Evolutionary conservation across 2,329 filamentous ascomycete genomes (phyloP).

Genomic region (Mycosphaerella arachidis): DNA sequence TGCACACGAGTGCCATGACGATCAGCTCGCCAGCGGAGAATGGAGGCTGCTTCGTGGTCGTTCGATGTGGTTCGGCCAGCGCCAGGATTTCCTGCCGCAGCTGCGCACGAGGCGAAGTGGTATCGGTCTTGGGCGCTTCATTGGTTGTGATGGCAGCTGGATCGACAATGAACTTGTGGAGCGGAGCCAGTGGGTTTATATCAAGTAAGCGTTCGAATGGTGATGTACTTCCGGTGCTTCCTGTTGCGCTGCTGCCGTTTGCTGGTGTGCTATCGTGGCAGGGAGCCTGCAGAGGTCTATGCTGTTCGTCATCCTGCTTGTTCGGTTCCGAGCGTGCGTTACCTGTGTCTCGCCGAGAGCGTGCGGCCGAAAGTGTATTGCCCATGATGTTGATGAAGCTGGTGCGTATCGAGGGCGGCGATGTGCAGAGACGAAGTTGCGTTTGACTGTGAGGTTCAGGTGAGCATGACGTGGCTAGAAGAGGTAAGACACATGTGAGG

Average conservation of each 20-base stretch:
- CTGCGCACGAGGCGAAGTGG: neutral
- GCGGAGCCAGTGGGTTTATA: no score
- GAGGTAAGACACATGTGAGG: neutral
- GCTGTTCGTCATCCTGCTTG: neutral
- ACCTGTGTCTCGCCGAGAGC: neutral
- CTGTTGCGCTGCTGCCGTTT: neutral
- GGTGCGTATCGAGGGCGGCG: neutral
- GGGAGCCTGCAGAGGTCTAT: neutral
- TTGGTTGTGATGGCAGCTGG: no score
- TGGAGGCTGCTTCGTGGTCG: neutral
- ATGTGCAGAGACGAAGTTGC: neutral
- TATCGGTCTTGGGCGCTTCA: neutral
- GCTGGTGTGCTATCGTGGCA: neutral
- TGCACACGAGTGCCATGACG: neutral
- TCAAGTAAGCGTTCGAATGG: no score
- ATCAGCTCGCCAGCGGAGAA: neutral
- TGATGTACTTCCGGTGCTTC: no score
- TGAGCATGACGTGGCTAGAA: neutral
- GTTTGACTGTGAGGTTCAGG: neutral
- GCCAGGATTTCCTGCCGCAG: neutral
- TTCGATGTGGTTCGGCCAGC: neutral
- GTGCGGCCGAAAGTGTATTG: neutral
- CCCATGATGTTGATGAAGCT: neutral
- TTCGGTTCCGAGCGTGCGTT: neutral
- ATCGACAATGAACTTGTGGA: no score